Evolutionary conservation across 1,139 yeast species (phyloP).

Genomic region (Debaryomyces subglobosus): DNA sequence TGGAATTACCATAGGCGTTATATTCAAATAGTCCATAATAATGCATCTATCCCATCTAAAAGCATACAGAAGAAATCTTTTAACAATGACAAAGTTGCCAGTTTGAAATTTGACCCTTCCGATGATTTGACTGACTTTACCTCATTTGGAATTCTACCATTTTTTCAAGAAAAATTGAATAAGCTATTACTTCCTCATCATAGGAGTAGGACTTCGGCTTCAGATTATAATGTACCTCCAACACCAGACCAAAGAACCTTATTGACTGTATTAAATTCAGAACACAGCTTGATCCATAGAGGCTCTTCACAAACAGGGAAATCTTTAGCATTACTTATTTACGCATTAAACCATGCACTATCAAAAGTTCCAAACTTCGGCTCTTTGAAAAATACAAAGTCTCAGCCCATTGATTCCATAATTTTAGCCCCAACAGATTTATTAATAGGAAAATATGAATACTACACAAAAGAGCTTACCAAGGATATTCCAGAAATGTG

Average conservation of each 20-base stretch:
- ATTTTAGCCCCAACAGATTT: conserved; percentile 34
- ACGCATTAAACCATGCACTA: conserved; percentile 27
- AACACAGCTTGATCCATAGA: conserved; percentile 22
- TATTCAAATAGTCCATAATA: background rate
- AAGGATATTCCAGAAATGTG: conserved; percentile 25
- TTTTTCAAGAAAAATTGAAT: conserved; percentile 29
- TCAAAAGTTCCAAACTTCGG: conserved; percentile 25
- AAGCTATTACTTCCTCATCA: conserved; percentile 9
- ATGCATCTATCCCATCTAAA: background rate
- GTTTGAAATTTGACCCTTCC: conserved; percentile 21
- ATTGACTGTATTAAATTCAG: conserved; percentile 22
- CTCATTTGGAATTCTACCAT: conserved; percentile 30
- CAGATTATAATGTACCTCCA: conserved; percentile 23
- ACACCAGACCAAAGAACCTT: conserved; percentile 28
- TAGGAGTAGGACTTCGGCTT: conserved; percentile 5
- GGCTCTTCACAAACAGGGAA: conserved; percentile 29
- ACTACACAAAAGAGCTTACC: conserved; percentile 16
- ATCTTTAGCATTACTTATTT: conserved; percentile 24
- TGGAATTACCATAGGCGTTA: background rate
- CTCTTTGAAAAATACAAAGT: conserved; percentile 9
- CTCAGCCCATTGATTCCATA: conserved; percentile 21
- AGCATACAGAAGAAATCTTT: background rate
- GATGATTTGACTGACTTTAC: conserved; percentile 22
- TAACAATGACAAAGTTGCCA: background rate
- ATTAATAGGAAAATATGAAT: conserved; percentile 24